These are phyloP conservation scores for Paraglomus brasilianum DNA, from an alignment of 192 early-diverging fungal species.

Conservation along the genomic window DNA sequence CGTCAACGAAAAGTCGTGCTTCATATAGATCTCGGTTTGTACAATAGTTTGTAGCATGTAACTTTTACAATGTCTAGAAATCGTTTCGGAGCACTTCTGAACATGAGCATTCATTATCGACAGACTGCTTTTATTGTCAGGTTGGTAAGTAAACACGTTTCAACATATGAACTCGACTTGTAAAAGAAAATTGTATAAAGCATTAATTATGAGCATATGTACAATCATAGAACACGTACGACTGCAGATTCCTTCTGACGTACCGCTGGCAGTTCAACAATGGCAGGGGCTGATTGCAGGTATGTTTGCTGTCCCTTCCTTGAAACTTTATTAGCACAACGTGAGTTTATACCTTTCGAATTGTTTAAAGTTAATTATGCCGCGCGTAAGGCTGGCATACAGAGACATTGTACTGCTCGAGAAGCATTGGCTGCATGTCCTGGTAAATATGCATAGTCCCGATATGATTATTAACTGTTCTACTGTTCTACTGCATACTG, in stretches of 20 bases:
- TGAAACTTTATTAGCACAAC: neutral
- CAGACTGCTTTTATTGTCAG: conserved; percentile 79
- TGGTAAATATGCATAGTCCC: conserved; percentile 29
- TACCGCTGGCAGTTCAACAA: conserved; percentile 87
- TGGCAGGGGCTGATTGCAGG: conserved; percentile 83
- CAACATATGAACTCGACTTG: neutral
- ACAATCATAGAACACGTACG: conserved; percentile 61
- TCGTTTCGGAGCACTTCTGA: neutral
- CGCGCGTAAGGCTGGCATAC: conserved; percentile 77
- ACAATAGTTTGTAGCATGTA: conserved; percentile 33
- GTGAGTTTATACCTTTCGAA: neutral
- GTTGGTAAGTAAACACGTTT: conserved; percentile 56
- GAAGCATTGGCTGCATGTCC: conserved; percentile 55
- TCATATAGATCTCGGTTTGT: conserved; percentile 50
- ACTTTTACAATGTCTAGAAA: neutral
- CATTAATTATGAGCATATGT: conserved; percentile 9
- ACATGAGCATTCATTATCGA: neutral
- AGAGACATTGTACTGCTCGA: conserved; percentile 52
- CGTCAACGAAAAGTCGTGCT: conserved; percentile 50
- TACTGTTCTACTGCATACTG: neutral
- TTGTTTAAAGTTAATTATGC: conserved; percentile 72
- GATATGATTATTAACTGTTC: neutral
- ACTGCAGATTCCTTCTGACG: conserved; percentile 60
- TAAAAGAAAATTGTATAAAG: neutral
- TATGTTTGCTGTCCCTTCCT: conserved; percentile 31